phyloP scores from a whole-genome alignment of 208 protist genomes.

The Leishmania braziliensis region DNA sequence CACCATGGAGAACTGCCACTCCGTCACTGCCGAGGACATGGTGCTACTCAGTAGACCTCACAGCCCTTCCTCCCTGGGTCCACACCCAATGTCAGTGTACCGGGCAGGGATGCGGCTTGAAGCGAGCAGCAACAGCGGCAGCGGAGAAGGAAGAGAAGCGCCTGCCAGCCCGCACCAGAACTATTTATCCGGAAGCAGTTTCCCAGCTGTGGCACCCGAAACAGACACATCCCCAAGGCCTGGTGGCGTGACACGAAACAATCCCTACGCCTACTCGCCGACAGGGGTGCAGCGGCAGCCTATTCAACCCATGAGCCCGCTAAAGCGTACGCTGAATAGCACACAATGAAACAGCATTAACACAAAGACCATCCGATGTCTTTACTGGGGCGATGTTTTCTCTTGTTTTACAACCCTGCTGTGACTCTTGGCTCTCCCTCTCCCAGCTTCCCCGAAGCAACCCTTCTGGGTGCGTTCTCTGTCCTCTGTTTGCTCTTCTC shows the following conservation, averaged over 20 bases:
- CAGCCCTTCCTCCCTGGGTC: slow-evolving; percentile 7
- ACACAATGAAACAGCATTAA: not conserved
- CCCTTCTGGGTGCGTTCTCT: not conserved
- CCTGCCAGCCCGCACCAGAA: not conserved
- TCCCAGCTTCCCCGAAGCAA: not conserved
- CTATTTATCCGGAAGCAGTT: not conserved
- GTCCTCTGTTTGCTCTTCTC: not conserved
- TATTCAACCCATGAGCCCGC: slow-evolving; percentile 19
- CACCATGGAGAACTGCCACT: not conserved
- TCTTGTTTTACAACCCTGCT: not conserved
- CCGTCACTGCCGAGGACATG: not conserved
- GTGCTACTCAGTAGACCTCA: slow-evolving; percentile 10
- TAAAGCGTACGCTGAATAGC: slow-evolving; percentile 4
- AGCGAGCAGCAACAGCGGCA: slow-evolving; percentile 9
- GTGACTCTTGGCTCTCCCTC: not conserved
- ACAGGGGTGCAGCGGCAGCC: slow-evolving; percentile 12
- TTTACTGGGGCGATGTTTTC: not conserved
- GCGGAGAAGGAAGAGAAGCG: slow-evolving; percentile 3
- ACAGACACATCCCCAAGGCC: not conserved
- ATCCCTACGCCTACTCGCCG: slow-evolving; percentile 20
- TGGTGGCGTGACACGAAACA: slow-evolving; percentile 14
- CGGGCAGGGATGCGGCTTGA: slow-evolving; percentile 5
- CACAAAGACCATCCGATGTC: not conserved
- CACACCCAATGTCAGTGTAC: slow-evolving; percentile 15
- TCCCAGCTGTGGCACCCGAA: not conserved